Base-by-base conservation (phyloP, 2,329 filamentous ascomycete species). In the Aspergillus sp. region DNA sequence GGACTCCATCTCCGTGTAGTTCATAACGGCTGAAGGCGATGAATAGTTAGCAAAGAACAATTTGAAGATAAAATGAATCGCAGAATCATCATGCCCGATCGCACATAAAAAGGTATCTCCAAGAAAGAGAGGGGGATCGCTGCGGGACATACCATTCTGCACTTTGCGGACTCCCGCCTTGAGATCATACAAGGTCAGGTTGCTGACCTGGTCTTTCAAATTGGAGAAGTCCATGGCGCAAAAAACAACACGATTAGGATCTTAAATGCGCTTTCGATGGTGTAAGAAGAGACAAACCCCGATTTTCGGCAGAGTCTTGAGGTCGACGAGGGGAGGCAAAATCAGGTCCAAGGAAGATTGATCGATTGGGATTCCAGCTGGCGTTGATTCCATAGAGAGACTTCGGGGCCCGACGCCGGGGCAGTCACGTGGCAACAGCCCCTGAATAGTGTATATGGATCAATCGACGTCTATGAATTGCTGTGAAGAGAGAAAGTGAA, bases 141-240 rank as follows among this genome's bases (percentile, higher is more conserved):
- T 10, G 19, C 19, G 19, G n/a, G n/a, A 45, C 77, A 57, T 73
- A 95, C 90, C 90, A 91, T 96, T 96, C 65, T 96, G 90, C 47
- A 94, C 88, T 70, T 96, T 95, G 57, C 90, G 85, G 58, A 96
- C 89, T 53, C 90, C 87, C 43, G 90, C 90, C 75, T 96, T 96
- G 74, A 96, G 65, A 70, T 96, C 90, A 76, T 96, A 96, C 68
- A 96, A 78, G 60, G 87, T 88, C 78, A 96, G 77, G 74, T 93
- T 94, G 74, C 85, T 85, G 69, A 95, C 89, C 71, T 88, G 84
- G 59, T 88, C 88, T 69, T 88, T 91, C 43, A 96, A 70, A 62
- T 78, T 88, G 70, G 84, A 85, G 66, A 94, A 78, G 77, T 96
- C 88, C 90, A 95, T 95, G 58, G 65, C 73, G 57, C 44, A 45